Percentiles rank a stretch among this genome's conserved stretches.
Evolutionary conservation across 306 rosid species (phyloP).

Genomic region (Acacia melanoxylon): DNA sequence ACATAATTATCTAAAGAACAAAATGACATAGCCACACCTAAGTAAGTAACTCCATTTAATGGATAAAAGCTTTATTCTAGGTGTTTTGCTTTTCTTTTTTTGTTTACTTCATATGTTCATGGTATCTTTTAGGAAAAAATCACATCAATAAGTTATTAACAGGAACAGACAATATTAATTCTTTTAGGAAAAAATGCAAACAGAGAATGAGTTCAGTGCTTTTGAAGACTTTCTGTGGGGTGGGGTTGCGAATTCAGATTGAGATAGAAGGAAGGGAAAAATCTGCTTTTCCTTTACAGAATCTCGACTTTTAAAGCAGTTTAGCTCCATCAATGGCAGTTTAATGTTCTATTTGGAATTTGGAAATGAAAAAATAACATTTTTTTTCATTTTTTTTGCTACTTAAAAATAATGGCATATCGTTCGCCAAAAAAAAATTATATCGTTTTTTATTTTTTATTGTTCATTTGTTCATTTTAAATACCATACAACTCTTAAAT

Average conservation of each 20-base stretch:
- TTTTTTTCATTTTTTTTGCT: background rate
- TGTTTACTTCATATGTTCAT: too few species aligned
- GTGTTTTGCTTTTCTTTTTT: too few species aligned
- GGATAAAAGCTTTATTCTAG: too few species aligned
- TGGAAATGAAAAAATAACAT: background rate
- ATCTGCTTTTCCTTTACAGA: background rate
- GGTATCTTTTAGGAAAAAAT: too few species aligned
- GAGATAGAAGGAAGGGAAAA: background rate
- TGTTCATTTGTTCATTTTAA: background rate
- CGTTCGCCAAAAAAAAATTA: too few species aligned
- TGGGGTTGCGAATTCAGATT: background rate
- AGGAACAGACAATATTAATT: background rate
- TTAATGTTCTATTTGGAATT: background rate
- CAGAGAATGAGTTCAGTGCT: background rate
- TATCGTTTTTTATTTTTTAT: too few species aligned
- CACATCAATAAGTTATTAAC: background rate
- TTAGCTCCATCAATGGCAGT: background rate
- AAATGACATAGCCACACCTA: too few species aligned
- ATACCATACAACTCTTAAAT: background rate
- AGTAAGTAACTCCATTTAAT: too few species aligned
- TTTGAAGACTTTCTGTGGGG: background rate
- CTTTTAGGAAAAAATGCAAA: too few species aligned
- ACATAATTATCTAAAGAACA: too few species aligned
- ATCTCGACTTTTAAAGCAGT: background rate
- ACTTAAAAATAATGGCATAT: background rate